These are phyloP conservation scores for Mollisia scopiformis DNA, from an alignment of 2,329 filamentous ascomycete species.

Conservation along the genomic window DNA sequence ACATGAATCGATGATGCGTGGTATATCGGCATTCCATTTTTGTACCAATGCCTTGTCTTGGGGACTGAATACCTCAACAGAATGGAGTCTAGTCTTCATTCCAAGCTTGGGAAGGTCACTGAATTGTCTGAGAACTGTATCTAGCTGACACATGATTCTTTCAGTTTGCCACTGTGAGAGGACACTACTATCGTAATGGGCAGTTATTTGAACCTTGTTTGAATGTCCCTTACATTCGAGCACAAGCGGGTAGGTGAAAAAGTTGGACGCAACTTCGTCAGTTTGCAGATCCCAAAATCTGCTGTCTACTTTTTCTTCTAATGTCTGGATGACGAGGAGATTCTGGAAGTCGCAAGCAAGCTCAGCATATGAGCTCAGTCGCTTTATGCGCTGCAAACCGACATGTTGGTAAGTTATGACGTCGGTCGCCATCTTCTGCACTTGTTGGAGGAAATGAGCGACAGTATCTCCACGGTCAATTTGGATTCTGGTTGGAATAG, in stretches of 20 bases:
- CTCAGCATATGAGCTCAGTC: background rate
- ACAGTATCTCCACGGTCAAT: slow-evolving; percentile 36
- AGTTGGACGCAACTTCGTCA: slow-evolving; percentile 9
- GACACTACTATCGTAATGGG: too few species aligned
- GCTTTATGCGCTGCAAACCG: background rate
- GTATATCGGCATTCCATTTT: background rate
- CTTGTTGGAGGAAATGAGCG: slow-evolving; percentile 45
- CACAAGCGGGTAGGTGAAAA: slow-evolving; percentile 4
- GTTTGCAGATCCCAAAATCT: slow-evolving; percentile 3
- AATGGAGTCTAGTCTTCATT: background rate
- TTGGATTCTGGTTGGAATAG: slow-evolving; percentile 42
- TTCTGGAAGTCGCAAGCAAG: slow-evolving; percentile 1
- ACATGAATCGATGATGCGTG: too few species aligned
- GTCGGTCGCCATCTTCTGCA: slow-evolving; percentile 48
- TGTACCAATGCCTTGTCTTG: background rate
- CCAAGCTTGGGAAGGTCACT: background rate
- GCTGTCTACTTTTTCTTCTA: background rate
- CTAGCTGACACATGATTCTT: slow-evolving; percentile 7
- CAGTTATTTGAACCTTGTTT: too few species aligned
- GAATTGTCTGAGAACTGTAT: slow-evolving; percentile 2
- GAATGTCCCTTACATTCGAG: too few species aligned
- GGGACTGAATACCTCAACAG: background rate
- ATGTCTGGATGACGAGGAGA: slow-evolving; percentile 20
- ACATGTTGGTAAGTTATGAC: slow-evolving; percentile 40
- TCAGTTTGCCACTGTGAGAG: too few species aligned